Percentiles rank a stretch among this genome's conserved stretches.
Conservation (phyloP, 1,139 yeast genomes). For the Geotrichum fermentans region DNA sequence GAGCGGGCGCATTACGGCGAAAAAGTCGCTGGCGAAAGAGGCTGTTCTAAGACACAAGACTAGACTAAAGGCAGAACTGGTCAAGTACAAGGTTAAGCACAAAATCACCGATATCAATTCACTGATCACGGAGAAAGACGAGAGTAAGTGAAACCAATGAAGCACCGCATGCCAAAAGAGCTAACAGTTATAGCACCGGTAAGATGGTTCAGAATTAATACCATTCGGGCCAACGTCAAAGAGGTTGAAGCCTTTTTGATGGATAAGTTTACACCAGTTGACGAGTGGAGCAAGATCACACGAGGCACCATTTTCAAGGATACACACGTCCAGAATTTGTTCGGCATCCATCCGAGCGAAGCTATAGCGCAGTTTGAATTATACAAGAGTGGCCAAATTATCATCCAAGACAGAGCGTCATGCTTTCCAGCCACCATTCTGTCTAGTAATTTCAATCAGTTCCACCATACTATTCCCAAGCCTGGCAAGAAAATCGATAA, state of each 20-base stretch:
- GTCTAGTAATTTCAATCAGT: constrained; percentile 49
- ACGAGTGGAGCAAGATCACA: constrained; percentile 13
- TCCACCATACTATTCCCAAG: constrained; percentile 25
- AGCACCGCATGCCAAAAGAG: neutral
- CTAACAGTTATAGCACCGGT: constrained; percentile 51
- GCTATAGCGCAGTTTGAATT: constrained; percentile 56
- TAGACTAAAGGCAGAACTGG: constrained; percentile 74
- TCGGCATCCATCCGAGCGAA: constrained; percentile 67
- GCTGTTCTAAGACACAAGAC: constrained; percentile 74
- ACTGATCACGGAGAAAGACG: constrained; percentile 45
- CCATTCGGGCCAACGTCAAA: constrained; percentile 38
- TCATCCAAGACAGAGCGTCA: constrained; percentile 93
- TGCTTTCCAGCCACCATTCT: constrained; percentile 91
- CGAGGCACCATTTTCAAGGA: constrained; percentile 55
- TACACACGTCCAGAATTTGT: constrained; percentile 63
- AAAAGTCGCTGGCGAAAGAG: constrained; percentile 81
- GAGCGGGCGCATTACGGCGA: constrained; percentile 80
- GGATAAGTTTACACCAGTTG: constrained; percentile 7
- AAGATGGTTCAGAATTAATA: constrained; percentile 80
- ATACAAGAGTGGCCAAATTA: constrained; percentile 69
- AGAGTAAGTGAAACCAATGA: constrained; percentile 20
- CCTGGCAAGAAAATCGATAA: neutral
- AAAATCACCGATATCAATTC: constrained; percentile 48
- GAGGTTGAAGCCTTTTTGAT: constrained; percentile 37
- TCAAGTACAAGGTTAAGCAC: constrained; percentile 66